Conservation (phyloP, 768 basidiomycete genomes). For the Jaapia argillacea region DNA sequence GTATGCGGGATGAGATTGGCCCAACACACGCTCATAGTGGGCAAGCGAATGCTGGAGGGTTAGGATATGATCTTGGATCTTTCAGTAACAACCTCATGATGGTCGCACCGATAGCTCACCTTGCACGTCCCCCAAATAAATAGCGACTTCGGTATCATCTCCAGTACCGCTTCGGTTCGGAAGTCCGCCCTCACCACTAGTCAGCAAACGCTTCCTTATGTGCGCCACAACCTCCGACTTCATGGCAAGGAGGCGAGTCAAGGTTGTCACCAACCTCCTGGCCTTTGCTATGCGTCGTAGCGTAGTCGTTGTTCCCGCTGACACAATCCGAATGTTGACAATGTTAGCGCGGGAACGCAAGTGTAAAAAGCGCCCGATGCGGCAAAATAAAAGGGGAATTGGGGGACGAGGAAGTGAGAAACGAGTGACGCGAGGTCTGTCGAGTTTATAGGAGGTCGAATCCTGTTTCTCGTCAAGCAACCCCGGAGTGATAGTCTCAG, state of each 20-base stretch:
- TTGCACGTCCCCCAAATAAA: conserved; percentile 89
- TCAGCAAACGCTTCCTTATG: conserved; percentile 63
- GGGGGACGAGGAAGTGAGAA: conserved; percentile 16
- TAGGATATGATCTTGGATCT: conserved; percentile 70
- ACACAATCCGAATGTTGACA: background rate
- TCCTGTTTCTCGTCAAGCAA: conserved; percentile 6
- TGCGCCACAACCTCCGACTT: conserved; percentile 80
- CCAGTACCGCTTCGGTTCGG: conserved; percentile 26
- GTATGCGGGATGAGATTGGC: conserved; percentile 82
- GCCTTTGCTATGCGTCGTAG: conserved; percentile 73
- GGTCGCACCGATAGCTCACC: conserved; percentile 34
- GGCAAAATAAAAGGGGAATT: conserved; percentile 24
- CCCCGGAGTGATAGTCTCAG: background rate
- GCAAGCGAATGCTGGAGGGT: conserved; percentile 75
- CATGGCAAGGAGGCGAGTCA: conserved; percentile 63
- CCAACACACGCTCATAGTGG: conserved; percentile 84
- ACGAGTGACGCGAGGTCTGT: conserved; percentile 5
- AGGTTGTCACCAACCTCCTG: conserved; percentile 67
- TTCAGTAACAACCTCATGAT: no score
- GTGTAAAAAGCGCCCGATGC: conserved; percentile 23
- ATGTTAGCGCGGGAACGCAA: conserved; percentile 4
- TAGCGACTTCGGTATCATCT: conserved; percentile 61
- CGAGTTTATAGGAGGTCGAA: conserved; percentile 2
- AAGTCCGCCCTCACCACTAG: conserved; percentile 20
- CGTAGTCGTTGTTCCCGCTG: conserved; percentile 28